phyloP scores from a whole-genome alignment of 345 rosid genomes.

The Bruguiera parviflora region DNA sequence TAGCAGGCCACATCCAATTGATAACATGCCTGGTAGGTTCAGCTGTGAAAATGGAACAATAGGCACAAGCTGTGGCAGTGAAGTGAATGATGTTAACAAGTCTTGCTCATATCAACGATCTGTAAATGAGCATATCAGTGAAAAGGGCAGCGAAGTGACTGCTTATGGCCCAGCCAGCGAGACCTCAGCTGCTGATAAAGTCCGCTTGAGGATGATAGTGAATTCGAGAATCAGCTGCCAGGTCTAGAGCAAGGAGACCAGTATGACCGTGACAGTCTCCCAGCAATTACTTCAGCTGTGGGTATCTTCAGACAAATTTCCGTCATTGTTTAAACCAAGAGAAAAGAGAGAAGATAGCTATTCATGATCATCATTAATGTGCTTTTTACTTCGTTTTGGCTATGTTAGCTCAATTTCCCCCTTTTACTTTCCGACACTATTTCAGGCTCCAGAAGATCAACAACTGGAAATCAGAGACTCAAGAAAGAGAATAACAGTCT shows the following conservation, averaged over 20 bases:
- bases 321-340: too few relatives aligned
- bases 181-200: conserved; percentile 9
- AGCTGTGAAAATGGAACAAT: neutral
- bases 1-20: neutral
- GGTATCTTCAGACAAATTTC: too few relatives aligned
- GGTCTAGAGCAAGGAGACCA: conserved; percentile 37
- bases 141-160: neutral
- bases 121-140: neutral
- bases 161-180: neutral
- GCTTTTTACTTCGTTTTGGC: neutral
- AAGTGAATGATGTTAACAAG: neutral
- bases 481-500: conserved; percentile 19
- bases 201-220: conserved; percentile 18
- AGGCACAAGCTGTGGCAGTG: neutral
- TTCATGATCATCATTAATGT: neutral
- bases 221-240: conserved; percentile 38
- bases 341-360: too few relatives aligned
- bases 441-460: conserved; percentile 16
- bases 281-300: too few relatives aligned
- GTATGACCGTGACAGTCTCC: neutral
- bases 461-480: conserved; percentile 15
- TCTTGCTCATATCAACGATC: neutral
- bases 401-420: neutral
- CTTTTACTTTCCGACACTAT: neutral
- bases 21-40: neutral